Base-by-base conservation (phyloP, 1,139 yeast species). In the Suhomyces kunorum region DNA sequence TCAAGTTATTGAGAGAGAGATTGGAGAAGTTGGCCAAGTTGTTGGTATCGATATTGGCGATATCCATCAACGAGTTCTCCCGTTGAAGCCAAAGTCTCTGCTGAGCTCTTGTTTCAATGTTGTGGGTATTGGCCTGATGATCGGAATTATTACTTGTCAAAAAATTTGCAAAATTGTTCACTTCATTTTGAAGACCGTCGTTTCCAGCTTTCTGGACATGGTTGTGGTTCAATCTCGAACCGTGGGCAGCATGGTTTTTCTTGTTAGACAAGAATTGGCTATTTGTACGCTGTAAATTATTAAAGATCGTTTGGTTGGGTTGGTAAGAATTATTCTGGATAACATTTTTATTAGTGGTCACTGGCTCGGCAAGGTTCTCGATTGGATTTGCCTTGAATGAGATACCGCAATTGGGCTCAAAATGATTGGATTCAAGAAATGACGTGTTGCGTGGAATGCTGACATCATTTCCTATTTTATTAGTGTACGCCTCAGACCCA, bases 61-160 rank as follows among this genome's bases (percentile, higher is more conserved):
- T 63, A 54, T 81, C 87, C 67, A 83, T 66, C 32, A 82, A 68
- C 5, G 86, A 80, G 51, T 78, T 84, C 49, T 87, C 95, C 46
- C 95, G 69, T 57, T 86, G 95, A 27, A 87, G 64, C 95, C 95
- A 86, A 36, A 87, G 71, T 47, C 84, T 76, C 54, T 86, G 92
- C 55, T 87, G 95, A 0, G 95, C 86, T 59, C 95, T 72, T 0
- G 88, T 82, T 38, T 80, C 83, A 26, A 50, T 45, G 26, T 52
- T 54, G 29, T 51, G 50, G 27, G 51, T 40, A 20, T 19, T 38
- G 13, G 34, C 26, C 12, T 35, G 47, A 4, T 42, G 45, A 7
- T 47, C 52, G 1, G 40, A 27, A 18, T 38, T 43, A 28, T 47
- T 53, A 34, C 51, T 53, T 20, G 54, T 56, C 32, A 65, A 56